Evolutionary conservation across 2,329 filamentous ascomycete species (phyloP).

Genomic region (Aspergillus glaucus): DNA sequence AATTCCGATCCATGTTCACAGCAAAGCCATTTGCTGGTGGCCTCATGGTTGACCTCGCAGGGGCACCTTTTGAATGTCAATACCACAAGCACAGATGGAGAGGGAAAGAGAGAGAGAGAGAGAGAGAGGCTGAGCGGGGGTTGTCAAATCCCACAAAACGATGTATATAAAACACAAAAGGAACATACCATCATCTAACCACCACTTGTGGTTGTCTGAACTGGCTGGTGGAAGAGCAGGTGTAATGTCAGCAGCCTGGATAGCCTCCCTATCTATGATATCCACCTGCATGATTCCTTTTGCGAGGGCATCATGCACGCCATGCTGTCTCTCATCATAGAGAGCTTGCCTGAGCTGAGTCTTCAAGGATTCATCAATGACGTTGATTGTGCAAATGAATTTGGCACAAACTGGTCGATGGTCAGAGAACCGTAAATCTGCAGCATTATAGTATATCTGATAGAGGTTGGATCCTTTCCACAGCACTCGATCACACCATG

Average conservation of each 20-base stretch:
- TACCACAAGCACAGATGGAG: constrained; percentile 2
- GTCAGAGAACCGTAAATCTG: constrained; percentile 82
- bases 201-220: constrained; percentile 59
- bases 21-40: constrained; percentile 58
- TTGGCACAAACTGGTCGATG: constrained; percentile 91
- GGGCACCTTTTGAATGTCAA: constrained; percentile 47
- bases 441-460: constrained; percentile 75
- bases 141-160: too few relatives aligned
- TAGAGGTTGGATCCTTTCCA: constrained; percentile 77
- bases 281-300: constrained; percentile 16
- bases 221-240: constrained; percentile 63
- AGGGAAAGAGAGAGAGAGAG: not conserved
- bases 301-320: constrained; percentile 47
- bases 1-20: constrained; percentile 65
- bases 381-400: constrained; percentile 76
- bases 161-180: constrained; percentile 1
- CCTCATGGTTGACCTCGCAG: constrained; percentile 65
- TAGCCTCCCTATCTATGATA: constrained; percentile 63
- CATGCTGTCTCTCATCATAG: constrained; percentile 62
- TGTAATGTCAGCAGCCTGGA: constrained; percentile 76
- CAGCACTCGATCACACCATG: constrained; percentile 93
- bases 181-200: constrained; percentile 53
- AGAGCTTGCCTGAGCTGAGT: constrained; percentile 67
- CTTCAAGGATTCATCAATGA: constrained; percentile 69
- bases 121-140: not conserved